Evolutionary conservation across 139 green algal species (phyloP), one percentile per base, ranked within the genome.

Genomic region (Chlamydomonas sp.): DNA sequence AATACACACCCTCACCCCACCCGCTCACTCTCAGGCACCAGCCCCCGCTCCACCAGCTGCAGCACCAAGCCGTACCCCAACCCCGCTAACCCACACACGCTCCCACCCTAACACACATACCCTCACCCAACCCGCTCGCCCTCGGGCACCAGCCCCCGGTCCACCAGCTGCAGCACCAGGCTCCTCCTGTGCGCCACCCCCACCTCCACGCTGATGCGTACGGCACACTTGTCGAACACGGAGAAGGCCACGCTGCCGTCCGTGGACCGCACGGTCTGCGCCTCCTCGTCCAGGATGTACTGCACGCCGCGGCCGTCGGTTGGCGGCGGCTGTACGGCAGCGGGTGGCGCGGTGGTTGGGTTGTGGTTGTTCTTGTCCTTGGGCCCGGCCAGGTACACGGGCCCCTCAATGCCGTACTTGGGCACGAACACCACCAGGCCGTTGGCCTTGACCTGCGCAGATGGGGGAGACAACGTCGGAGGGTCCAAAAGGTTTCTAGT

Each of bases 361-460:
- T 80, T 77, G 60, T 88, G 63, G 66, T 85, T 91, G 78, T 73
- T 90, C 79, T 85, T 86, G 75, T 90, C 88, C 64, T 87, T 86
- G 63, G 89, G 76, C 3, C 77, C 71, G 3, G 88, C 91, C 16
- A 95, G 79, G 83, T 92, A 98, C 5, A 99, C 95, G 0, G 95
- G 94, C 0, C 97, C 98, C 88, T 99, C 98, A 73, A 99, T 99
- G 77, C 98, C 98, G 85, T 97, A 99, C 91, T 99, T 98, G 67
- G 97, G 98, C 66, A 99, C 96, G 89, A 99, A 99, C 17, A 99
- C 97, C 31, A 99, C 94, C 5, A 99, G 79, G 1, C 97, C 97
- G 85, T 99, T 98, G 73, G 94, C 85, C 62, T 96, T 95, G 67
- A 98, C 94, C 93, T 97, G 95, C 67, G 6, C 62, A 66, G 58